phyloP scores from a whole-genome alignment of 257 asterid species.

The Paraleonurus japonicus region DNA sequence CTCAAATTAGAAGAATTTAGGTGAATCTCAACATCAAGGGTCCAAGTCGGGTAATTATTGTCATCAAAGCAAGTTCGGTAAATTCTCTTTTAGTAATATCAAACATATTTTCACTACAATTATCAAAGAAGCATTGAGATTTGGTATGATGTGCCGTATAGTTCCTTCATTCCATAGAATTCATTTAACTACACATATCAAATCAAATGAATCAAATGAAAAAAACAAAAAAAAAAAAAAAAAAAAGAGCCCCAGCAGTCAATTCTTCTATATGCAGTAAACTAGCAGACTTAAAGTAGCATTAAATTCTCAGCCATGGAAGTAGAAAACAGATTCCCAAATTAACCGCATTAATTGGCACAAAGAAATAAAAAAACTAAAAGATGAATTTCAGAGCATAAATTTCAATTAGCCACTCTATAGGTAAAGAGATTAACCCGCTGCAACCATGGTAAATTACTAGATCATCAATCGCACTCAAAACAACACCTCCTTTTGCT shows the following conservation, averaged over 20 bases:
- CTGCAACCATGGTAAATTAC: conserved; percentile 51
- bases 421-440: conserved; percentile 35
- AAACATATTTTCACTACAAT: no score
- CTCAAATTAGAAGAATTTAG: no score
- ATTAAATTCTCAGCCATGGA: not conserved
- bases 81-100: no score
- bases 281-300: not conserved
- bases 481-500: conserved; percentile 71
- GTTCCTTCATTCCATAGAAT: no score
- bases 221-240: not conserved
- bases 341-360: not conserved
- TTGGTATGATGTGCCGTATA: no score
- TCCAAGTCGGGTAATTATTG: no score
- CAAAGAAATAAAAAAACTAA: not conserved
- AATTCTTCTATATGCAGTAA: conserved; percentile 4
- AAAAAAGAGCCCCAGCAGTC: not conserved
- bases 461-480: conserved; percentile 59
- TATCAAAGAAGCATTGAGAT: no score
- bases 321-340: not conserved
- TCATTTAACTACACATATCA: not conserved
- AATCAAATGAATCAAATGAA: no score
- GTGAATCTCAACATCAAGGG: no score
- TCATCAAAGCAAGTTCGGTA: no score
- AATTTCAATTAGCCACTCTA: not conserved
- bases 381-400: not conserved